Evolutionary conservation across 2,329 filamentous ascomycete genomes (phyloP), one percentile per base, ranked within the genome.

Genomic region (Ophiocordyceps camponoti-saundersi): DNA sequence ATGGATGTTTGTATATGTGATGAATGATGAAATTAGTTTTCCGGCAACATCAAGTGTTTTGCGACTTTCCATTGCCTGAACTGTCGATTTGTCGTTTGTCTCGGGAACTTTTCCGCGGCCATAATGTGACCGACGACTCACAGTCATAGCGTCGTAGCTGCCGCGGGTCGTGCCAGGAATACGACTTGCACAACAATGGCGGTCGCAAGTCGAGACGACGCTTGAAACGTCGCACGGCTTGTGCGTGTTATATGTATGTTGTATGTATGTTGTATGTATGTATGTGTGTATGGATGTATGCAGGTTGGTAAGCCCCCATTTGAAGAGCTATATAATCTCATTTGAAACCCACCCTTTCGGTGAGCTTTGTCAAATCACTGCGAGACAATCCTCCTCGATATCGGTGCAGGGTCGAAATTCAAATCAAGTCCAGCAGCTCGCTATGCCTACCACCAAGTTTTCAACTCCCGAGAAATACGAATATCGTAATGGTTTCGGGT

Each of bases 401-500:
- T 40, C 36, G 11, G n/a, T 20, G 10, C 18, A 29, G 26, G 23
- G 23, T 26, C 23, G 23, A 26, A 26, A 36, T 6, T 36, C n/a
- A 41, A 20, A 18, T 41, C 18, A 7, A 13, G 16, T 3, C 13
- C 12, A 42, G n/a, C 20, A 42, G 22, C 8, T 8, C 40, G 22
- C 20, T 2, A 46, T 46, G 45, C 39, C 39, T 32, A 32, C 26
- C 3, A 34, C 45, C 7, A 42, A 42, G 13, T 46, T 46, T 42
- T n/a, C 39, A 6, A 46, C 40, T 5, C 39, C 45, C 4, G 45
- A 46, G 4, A 46, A 46, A 18, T 46, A 46, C 26, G 11, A 18
- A 23, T 46, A 46, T 32, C n/a, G 30, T 3, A 42, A 46, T 26
- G 45, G 45, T 2, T 46, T 46, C 13, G 45, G 45, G n/a, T 42